Evolutionary conservation across 2,329 filamentous ascomycete species (phyloP).

Genomic region (Sarocladiaceae sp.): DNA sequence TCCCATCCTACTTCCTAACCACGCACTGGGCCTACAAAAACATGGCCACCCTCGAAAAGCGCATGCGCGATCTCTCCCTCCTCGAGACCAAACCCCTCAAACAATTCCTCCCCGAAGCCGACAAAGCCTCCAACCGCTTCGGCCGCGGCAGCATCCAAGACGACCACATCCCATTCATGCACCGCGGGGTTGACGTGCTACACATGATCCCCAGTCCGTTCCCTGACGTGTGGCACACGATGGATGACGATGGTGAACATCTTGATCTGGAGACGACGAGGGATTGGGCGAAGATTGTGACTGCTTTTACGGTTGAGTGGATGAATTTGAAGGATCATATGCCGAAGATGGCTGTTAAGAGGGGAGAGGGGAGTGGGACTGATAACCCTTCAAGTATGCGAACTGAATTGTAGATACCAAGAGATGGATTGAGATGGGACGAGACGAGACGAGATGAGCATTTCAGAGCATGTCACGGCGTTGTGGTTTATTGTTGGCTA

Average conservation of each 20-base stretch:
- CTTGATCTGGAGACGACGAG: conserved; percentile 74
- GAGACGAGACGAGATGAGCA: too few relatives aligned
- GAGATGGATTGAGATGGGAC: neutral
- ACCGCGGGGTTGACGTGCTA: conserved; percentile 78
- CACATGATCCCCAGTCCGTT: conserved; percentile 87
- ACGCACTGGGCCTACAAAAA: conserved; percentile 91
- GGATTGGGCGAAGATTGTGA: conserved; percentile 84
- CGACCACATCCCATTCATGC: conserved; percentile 90
- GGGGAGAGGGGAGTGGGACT: conserved; percentile 22
- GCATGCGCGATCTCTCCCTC: conserved; percentile 62
- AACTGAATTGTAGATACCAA: conserved; percentile 26
- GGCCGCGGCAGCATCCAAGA: conserved; percentile 60
- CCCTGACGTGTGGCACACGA: conserved; percentile 80
- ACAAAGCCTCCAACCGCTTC: conserved; percentile 48
- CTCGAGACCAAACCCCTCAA: conserved; percentile 53
- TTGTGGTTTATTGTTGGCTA: too few relatives aligned
- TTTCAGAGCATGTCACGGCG: neutral
- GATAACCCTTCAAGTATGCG: conserved; percentile 21
- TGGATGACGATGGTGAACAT: conserved; percentile 79
- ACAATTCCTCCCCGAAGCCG: conserved; percentile 62
- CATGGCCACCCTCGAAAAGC: conserved; percentile 69
- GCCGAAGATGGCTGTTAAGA: conserved; percentile 21
- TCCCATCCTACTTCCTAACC: conserved; percentile 83
- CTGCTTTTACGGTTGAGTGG: conserved; percentile 87
- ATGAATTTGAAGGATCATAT: conserved; percentile 62